phyloP scores from a whole-genome alignment of 2,329 filamentous ascomycete genomes.

The Phialemonium atrogriseum region DNA sequence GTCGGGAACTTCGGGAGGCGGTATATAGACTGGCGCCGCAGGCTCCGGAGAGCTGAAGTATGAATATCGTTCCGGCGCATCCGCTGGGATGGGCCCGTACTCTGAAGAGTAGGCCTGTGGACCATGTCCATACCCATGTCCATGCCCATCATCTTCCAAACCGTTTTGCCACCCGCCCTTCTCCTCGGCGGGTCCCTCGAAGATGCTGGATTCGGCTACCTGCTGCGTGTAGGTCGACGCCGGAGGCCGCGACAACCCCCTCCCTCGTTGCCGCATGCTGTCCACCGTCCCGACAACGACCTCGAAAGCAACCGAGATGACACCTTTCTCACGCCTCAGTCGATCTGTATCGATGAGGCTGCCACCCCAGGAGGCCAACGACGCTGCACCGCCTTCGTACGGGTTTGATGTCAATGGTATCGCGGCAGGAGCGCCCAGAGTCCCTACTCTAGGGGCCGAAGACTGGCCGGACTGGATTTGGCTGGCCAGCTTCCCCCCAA shows the following conservation, averaged over 20 bases:
- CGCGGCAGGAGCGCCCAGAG: constrained; percentile 19
- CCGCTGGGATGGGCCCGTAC: not conserved
- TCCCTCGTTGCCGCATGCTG: constrained; percentile 48
- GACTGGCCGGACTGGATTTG: constrained; percentile 57
- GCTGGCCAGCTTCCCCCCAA: constrained; percentile 77
- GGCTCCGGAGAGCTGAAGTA: constrained; percentile 23
- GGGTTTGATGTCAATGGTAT: constrained; percentile 14
- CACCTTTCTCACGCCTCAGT: constrained; percentile 79
- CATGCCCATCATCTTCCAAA: constrained; percentile 11
- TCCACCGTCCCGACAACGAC: constrained; percentile 81
- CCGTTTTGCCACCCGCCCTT: constrained; percentile 12
- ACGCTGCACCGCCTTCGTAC: constrained; percentile 31
- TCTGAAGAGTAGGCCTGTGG: constrained; percentile 7
- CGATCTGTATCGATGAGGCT: constrained; percentile 82
- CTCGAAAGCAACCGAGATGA: constrained; percentile 82
- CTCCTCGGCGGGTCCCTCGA: constrained; percentile 9
- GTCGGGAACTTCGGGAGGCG: constrained; percentile 49
- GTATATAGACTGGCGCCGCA: constrained; percentile 39
- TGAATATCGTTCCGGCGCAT: constrained; percentile 15
- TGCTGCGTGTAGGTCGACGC: constrained; percentile 14
- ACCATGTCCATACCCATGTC: constrained; percentile 12
- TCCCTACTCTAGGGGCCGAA: constrained; percentile 27
- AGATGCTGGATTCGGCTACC: constrained; percentile 11
- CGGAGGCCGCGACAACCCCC: constrained; percentile 11
- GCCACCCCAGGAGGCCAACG: constrained; percentile 47